phyloP scores from a whole-genome alignment of 805 yeast species.

The Ogataea wickerhamii region DNA sequence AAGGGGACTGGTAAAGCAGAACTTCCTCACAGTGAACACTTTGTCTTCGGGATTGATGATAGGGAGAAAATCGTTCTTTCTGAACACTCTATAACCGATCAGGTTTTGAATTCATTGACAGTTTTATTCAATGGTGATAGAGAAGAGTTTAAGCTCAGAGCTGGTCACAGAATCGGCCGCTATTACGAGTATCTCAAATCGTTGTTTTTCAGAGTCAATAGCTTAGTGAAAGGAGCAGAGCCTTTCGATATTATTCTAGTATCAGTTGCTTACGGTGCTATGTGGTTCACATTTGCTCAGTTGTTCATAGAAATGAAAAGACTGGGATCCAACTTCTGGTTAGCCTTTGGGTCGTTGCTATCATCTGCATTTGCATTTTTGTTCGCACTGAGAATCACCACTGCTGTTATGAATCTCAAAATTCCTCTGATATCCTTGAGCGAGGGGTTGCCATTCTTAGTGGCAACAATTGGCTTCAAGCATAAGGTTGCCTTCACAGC shows the following conservation, averaged over 20 bases:
- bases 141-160: conserved; percentile 59
- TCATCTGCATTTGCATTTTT: conserved; percentile 82
- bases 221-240: conserved; percentile 67
- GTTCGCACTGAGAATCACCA: conserved; percentile 66
- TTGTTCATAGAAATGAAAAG: conserved; percentile 72
- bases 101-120: conserved; percentile 21
- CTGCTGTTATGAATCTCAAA: conserved; percentile 50
- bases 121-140: conserved; percentile 35
- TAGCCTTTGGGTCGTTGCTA: conserved; percentile 72
- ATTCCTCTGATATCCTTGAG: conserved; percentile 73
- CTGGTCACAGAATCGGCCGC: conserved; percentile 51
- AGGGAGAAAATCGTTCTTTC: conserved; percentile 41
- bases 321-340: conserved; percentile 84
- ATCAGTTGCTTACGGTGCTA: conserved; percentile 76
- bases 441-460: conserved; percentile 92
- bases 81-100: conserved; percentile 22
- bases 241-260: conserved; percentile 80
- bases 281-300: conserved; percentile 77
- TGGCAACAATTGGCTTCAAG: conserved; percentile 88
- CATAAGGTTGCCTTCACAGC: conserved; percentile 72
- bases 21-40: conserved; percentile 40
- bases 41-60: conserved; percentile 38
- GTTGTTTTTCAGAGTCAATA: conserved; percentile 38
- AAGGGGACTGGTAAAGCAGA: conserved; percentile 40
- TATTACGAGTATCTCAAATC: conserved; percentile 50